Conservation (phyloP, 352 stramenopile genomes). For the Globisporangium polare region DNA sequence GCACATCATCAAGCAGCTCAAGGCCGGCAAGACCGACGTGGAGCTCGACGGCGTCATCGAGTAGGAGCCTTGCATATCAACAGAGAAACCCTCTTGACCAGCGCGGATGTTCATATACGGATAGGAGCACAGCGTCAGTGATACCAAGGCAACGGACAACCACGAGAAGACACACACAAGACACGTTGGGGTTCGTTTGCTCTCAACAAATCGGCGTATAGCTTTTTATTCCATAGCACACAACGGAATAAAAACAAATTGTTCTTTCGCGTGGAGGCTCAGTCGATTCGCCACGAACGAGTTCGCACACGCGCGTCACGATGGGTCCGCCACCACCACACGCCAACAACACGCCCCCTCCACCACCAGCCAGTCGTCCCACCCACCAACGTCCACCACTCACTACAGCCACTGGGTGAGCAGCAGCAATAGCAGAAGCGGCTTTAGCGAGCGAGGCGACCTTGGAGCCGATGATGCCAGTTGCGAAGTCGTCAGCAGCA, state of each 20-base stretch:
- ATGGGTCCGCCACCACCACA: not conserved
- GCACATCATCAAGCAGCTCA: slow-evolving; percentile 77
- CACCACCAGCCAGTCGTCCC: not conserved
- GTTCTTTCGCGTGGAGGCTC: not conserved
- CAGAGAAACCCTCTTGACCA: not conserved
- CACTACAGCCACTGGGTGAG: not conserved
- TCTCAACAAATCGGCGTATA: slow-evolving; percentile 88
- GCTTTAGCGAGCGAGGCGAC: not conserved
- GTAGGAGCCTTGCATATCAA: slow-evolving; percentile 3
- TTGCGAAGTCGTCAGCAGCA: not conserved
- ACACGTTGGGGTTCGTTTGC: slow-evolving; percentile 20
- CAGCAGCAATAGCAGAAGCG: slow-evolving; percentile 1
- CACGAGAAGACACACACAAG: slow-evolving; percentile 13
- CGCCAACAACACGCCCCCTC: not conserved
- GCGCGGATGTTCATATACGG: not conserved
- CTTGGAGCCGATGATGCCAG: not conserved
- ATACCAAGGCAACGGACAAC: slow-evolving; percentile 6
- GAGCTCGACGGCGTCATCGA: slow-evolving; percentile 67
- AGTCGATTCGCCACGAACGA: slow-evolving; percentile 18
- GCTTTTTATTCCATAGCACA: slow-evolving; percentile 45
- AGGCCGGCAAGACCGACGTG: slow-evolving; percentile 57
- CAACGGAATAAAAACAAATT: slow-evolving; percentile 31
- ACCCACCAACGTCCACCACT: not conserved
- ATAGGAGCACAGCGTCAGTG: not conserved
- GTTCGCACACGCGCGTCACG: not conserved